Conservation (phyloP, 257 asterid genomes). For the Capsicum baccatum region DNA sequence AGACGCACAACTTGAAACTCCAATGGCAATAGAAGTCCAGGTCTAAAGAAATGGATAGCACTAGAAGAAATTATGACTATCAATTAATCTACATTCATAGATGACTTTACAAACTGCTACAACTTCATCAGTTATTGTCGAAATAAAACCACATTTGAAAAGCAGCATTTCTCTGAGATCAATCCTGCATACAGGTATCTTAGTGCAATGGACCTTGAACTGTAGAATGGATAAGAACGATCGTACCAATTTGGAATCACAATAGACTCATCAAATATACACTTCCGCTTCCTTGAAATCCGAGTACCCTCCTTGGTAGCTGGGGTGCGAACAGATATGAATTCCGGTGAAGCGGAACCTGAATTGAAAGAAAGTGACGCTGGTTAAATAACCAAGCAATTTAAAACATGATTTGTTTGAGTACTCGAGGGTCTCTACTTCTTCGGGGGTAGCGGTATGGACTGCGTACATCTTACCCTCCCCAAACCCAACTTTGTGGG, state of each 20-base stretch:
- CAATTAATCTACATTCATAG: neutral
- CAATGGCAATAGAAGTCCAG: neutral
- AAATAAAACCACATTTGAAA: neutral
- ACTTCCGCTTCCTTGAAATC: constrained; percentile 62
- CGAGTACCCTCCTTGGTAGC: constrained; percentile 60
- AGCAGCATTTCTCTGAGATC: neutral
- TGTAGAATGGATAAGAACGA: constrained; percentile 18
- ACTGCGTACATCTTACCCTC: too few relatives aligned
- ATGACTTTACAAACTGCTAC: neutral
- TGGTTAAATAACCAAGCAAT: neutral
- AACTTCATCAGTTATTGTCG: neutral
- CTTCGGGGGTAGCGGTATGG: too few relatives aligned
- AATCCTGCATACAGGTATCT: neutral
- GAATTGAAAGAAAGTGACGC: constrained; percentile 26
- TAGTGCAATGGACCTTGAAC: constrained; percentile 11
- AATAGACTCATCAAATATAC: constrained; percentile 49
- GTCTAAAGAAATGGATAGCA: neutral
- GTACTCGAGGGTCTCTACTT: neutral
- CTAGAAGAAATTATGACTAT: neutral
- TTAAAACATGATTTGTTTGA: neutral
- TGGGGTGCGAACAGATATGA: constrained; percentile 65
- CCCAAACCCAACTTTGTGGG: too few relatives aligned
- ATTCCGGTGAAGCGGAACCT: constrained; percentile 46
- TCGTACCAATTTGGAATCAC: constrained; percentile 62
- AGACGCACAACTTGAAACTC: neutral